These are phyloP conservation scores for Ulota crispa DNA, from an alignment of 225 moss, liverwort and hornwort species.

Conservation along the genomic window DNA sequence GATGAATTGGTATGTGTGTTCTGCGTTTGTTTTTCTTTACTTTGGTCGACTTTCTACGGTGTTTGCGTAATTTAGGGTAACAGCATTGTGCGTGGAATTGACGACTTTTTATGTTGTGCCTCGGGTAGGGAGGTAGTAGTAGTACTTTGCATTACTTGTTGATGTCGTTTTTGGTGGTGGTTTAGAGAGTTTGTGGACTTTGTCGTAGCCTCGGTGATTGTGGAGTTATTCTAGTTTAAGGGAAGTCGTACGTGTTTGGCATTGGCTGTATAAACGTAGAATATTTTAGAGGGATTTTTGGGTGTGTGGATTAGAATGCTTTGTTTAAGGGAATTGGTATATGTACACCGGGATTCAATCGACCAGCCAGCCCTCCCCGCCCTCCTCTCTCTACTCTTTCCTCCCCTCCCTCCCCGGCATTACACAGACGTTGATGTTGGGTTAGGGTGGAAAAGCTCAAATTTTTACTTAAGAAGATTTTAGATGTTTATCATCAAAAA, in stretches of 20 bases:
- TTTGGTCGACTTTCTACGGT: background rate
- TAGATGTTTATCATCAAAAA: too few species aligned
- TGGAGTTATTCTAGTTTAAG: background rate
- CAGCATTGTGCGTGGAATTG: slow-evolving; percentile 17
- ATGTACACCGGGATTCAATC: too few species aligned
- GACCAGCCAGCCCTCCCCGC: too few species aligned
- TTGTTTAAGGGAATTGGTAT: background rate
- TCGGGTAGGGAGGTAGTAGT: background rate
- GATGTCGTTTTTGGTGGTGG: background rate
- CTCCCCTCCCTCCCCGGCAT: too few species aligned
- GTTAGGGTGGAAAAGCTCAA: too few species aligned
- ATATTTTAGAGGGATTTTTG: background rate
- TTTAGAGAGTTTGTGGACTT: background rate
- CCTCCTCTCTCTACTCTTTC: too few species aligned
- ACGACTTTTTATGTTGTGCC: background rate
- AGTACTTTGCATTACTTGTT: background rate
- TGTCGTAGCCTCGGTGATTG: background rate
- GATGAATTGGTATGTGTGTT: slow-evolving; percentile 73
- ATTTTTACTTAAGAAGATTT: too few species aligned
- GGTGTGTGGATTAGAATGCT: background rate
- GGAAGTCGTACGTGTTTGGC: background rate
- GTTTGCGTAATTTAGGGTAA: slow-evolving; percentile 8
- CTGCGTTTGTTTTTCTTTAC: too few species aligned
- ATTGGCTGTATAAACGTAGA: background rate
- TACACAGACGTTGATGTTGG: too few species aligned